These are phyloP conservation scores for Diplosphaera chodatii DNA, from an alignment of 139 green algal species.

Conservation along the genomic window DNA sequence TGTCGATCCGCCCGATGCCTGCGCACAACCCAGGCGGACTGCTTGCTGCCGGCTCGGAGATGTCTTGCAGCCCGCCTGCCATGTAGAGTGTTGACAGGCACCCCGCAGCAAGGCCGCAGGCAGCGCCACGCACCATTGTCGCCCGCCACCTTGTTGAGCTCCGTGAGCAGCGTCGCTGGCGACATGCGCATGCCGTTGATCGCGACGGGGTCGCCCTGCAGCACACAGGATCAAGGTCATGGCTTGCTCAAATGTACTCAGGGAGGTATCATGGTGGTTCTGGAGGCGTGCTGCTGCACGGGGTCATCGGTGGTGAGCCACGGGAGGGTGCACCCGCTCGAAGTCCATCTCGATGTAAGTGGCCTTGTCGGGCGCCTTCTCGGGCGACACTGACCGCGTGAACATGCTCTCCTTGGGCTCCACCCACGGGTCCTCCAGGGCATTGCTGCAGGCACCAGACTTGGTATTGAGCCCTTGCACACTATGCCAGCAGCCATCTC, in stretches of 20 bases:
- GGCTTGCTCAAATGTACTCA: too few relatives aligned
- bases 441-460: conserved; percentile 47
- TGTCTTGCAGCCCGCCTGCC: too few relatives aligned
- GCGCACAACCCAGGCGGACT: not conserved
- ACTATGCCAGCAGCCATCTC: too few relatives aligned
- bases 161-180: conserved; percentile 82
- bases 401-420: conserved; percentile 84
- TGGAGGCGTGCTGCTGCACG: too few relatives aligned
- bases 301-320: too few relatives aligned
- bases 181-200: conserved; percentile 83
- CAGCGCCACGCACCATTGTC: not conserved
- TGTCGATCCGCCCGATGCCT: conserved; percentile 86
- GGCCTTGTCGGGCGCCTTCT: conserved; percentile 82
- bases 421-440: conserved; percentile 91
- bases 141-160: conserved; percentile 80
- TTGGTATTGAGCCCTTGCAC: too few relatives aligned
- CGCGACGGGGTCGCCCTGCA: conserved; percentile 83
- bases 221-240: not conserved
- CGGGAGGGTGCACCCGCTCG: conserved; percentile 46
- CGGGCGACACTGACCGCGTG: conserved; percentile 81
- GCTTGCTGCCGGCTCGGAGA: too few relatives aligned
- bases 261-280: too few relatives aligned
- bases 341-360: conserved; percentile 95
- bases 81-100: too few relatives aligned
- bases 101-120: too few relatives aligned